phyloP scores from a whole-genome alignment of 2,329 filamentous ascomycete species.

The Aspergillus tanneri region DNA sequence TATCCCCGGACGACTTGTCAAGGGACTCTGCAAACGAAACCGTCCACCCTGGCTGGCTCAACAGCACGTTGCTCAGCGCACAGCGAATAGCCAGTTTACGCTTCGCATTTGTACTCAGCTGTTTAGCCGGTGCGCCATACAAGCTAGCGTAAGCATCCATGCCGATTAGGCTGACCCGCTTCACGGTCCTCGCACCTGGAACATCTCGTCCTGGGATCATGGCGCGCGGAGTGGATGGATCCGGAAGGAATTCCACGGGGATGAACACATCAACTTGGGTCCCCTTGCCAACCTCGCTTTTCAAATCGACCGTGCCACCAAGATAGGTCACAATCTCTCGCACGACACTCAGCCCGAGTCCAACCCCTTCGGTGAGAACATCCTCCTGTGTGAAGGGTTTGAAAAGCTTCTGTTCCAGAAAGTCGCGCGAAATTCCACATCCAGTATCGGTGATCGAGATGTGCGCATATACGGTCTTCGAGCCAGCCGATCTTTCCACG shows the following conservation, averaged over 20 bases:
- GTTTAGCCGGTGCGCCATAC: slow-evolving; percentile 22
- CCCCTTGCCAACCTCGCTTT: slow-evolving; percentile 36
- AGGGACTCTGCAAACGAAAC: slow-evolving; percentile 27
- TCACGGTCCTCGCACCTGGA: slow-evolving; percentile 6
- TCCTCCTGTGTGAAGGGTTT: slow-evolving; percentile 64
- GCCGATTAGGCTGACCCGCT: slow-evolving; percentile 28
- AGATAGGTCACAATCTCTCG: slow-evolving; percentile 57
- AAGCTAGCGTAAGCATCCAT: slow-evolving; percentile 27
- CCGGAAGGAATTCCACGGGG: slow-evolving; percentile 19
- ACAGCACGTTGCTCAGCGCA: slow-evolving; percentile 26
- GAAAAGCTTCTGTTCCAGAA: slow-evolving; percentile 58
- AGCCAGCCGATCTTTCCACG: slow-evolving; percentile 9
- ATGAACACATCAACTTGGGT: slow-evolving; percentile 33
- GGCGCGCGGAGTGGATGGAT: not conserved
- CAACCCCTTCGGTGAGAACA: slow-evolving; percentile 57
- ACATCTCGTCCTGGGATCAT: not conserved
- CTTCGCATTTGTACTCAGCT: slow-evolving; percentile 27
- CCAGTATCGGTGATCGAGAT: slow-evolving; percentile 61
- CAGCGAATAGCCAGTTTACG: slow-evolving; percentile 29
- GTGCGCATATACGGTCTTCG: slow-evolving; percentile 21
- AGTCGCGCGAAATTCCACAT: slow-evolving; percentile 61
- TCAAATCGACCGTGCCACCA: slow-evolving; percentile 57
- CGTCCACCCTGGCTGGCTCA: slow-evolving; percentile 25
- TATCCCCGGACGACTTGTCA: slow-evolving; percentile 23
- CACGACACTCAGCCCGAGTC: slow-evolving; percentile 64